Evolutionary conservation across 108 stramenopile genomes (phyloP), one percentile per base, ranked within the genome.

Genomic region (Skeletonema menzelii): DNA sequence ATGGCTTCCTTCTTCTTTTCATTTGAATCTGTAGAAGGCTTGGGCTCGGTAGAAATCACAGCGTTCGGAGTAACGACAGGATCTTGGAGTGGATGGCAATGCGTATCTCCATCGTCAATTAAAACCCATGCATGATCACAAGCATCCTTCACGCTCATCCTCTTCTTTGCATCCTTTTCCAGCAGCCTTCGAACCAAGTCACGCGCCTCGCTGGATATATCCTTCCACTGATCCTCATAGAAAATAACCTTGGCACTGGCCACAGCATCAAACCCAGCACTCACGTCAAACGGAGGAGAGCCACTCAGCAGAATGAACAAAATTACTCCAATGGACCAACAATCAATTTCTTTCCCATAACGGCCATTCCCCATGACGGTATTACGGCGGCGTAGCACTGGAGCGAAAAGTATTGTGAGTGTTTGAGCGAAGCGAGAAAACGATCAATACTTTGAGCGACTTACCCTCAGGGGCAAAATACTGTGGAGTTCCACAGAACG

Each of bases 391-490:
- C 80, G 72, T 22, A 97, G 68, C 6, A 97, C 94, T n/a, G n/a
- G n/a, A n/a, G n/a, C n/a, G n/a, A n/a, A n/a, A n/a, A n/a, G n/a
- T n/a, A n/a, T n/a, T n/a, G n/a, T n/a, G n/a, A n/a, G n/a, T n/a
- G n/a, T n/a, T n/a, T n/a, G n/a, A n/a, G n/a, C n/a, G n/a, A n/a
- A n/a, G n/a, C n/a, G n/a, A n/a, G n/a, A n/a, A n/a, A n/a, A n/a
- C n/a, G n/a, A n/a, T n/a, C n/a, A n/a, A n/a, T n/a, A n/a, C n/a
- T n/a, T n/a, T n/a, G n/a, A n/a, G n/a, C n/a, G n/a, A n/a, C n/a
- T n/a, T n/a, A n/a, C n/a, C n/a, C 75, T 97, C 97, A 8, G 97
- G 97, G 0, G 97, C 97, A 70, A 97, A 91, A 67, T 97, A 97
- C 40, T 86, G 91, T 35, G 97, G 95, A 5, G 97, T 97, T 24